Evolutionary conservation across 2,329 filamentous ascomycete species (phyloP).

Genomic region (Sphaceloma murrayae): DNA sequence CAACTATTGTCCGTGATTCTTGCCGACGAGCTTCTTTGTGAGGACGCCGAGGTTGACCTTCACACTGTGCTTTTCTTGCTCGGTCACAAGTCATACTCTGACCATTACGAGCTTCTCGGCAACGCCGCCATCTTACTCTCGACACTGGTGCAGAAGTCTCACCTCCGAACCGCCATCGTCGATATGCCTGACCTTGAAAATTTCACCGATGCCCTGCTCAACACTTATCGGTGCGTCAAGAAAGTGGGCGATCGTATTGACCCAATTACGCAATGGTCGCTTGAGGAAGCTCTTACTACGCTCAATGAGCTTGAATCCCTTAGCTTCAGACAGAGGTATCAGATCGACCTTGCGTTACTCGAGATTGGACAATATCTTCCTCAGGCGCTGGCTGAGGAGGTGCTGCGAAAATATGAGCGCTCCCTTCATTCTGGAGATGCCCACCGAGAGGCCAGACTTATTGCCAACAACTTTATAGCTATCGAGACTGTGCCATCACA

Average conservation of each 20-base stretch:
- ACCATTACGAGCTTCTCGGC: not conserved
- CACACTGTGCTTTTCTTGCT: conserved; percentile 8
- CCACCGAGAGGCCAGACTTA: conserved; percentile 3
- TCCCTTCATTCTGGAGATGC: conserved; percentile 4
- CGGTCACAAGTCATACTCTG: not conserved
- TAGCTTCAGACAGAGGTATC: conserved; percentile 10
- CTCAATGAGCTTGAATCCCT: not conserved
- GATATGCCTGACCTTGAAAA: conserved; percentile 7
- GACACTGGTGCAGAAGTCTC: not conserved
- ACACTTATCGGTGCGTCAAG: not conserved
- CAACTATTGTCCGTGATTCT: conserved; percentile 15
- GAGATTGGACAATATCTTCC: conserved; percentile 11
- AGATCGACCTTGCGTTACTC: not conserved
- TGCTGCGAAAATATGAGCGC: conserved; percentile 6
- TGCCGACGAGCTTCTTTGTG: conserved; percentile 3
- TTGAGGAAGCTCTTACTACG: conserved; percentile 1
- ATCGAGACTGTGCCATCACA: conserved; percentile 1
- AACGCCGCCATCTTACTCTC: conserved; percentile 1
- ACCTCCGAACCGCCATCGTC: not conserved
- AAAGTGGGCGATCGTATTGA: not conserved
- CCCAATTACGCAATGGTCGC: not conserved
- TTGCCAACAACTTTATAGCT: conserved; percentile 6
- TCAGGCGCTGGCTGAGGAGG: conserved; percentile 2
- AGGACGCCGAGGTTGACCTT: conserved; percentile 10
- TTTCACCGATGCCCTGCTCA: conserved; percentile 4